Evolutionary conservation across 2,329 filamentous ascomycete genomes (phyloP).

Genomic region (Huntiella bhutanensis): DNA sequence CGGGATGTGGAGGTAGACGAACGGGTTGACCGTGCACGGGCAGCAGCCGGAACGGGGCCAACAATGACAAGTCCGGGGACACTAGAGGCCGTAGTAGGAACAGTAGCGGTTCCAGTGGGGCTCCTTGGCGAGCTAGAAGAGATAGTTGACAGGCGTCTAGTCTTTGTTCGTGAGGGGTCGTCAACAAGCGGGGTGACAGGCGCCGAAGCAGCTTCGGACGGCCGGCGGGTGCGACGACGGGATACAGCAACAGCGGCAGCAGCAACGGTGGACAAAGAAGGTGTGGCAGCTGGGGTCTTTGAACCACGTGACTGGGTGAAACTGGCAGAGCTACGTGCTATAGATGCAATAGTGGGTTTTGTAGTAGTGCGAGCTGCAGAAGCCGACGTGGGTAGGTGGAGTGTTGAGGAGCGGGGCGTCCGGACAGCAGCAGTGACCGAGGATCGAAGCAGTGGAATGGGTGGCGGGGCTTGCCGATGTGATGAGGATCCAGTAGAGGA

Average conservation of each 20-base stretch:
- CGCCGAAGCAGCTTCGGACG: background rate
- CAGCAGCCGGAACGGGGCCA: conserved; percentile 2
- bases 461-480: background rate
- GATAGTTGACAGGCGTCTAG: background rate
- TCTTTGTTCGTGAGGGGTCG: no score
- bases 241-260: background rate
- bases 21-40: conserved; percentile 1
- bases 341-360: conserved; percentile 9
- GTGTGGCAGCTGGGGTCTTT: conserved; percentile 1
- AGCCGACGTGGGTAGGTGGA: background rate
- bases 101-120: background rate
- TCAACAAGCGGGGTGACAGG: background rate
- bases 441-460: conserved; percentile 3
- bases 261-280: background rate
- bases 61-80: background rate
- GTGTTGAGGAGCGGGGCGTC: background rate
- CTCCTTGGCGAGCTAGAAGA: background rate
- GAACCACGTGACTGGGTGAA: conserved; percentile 1
- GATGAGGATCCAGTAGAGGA: no score
- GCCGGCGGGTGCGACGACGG: background rate
- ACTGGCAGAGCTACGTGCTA: conserved; percentile 4
- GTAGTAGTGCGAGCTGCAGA: background rate
- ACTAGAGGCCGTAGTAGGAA: background rate
- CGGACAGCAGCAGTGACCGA: background rate
- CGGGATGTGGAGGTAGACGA: background rate